These are phyloP conservation scores for Fistulifera pelliculosa DNA, from an alignment of 108 stramenopile species.

Conservation along the genomic window DNA sequence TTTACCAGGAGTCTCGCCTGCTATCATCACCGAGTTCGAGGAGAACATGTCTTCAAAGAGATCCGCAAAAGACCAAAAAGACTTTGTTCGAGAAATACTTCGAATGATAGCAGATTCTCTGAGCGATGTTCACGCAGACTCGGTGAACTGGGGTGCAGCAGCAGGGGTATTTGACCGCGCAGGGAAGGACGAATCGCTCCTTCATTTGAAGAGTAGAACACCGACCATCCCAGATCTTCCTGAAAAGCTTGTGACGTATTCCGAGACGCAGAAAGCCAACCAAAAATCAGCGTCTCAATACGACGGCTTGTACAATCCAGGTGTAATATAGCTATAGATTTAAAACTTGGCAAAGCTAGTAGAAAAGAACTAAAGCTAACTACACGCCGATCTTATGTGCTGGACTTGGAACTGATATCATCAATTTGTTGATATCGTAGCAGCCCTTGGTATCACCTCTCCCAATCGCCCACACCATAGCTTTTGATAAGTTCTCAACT, in stretches of 20 bases:
- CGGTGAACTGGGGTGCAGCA: constrained; percentile 23
- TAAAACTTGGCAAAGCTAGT: no score
- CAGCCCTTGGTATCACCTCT: constrained; percentile 16
- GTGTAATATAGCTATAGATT: no score
- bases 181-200: constrained; percentile 50
- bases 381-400: no score
- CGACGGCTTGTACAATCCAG: no score
- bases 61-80: constrained; percentile 83
- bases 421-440: constrained; percentile 28
- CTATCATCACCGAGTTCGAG: constrained; percentile 49
- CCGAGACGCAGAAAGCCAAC: constrained; percentile 33
- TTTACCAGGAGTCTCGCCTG: constrained; percentile 55
- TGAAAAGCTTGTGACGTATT: constrained; percentile 66
- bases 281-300: neutral
- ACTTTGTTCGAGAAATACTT: constrained; percentile 63
- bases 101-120: constrained; percentile 67
- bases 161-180: constrained; percentile 53
- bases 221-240: constrained; percentile 48
- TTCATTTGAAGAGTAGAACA: constrained; percentile 34
- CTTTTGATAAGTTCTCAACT: constrained; percentile 66
- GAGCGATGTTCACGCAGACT: constrained; percentile 22
- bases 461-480: constrained; percentile 48
- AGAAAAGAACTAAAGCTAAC: no score
- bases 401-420: neutral
- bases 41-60: constrained; percentile 48